Evolutionary conservation across 345 rosid genomes (phyloP).

Genomic region (Lepidium didymum): DNA sequence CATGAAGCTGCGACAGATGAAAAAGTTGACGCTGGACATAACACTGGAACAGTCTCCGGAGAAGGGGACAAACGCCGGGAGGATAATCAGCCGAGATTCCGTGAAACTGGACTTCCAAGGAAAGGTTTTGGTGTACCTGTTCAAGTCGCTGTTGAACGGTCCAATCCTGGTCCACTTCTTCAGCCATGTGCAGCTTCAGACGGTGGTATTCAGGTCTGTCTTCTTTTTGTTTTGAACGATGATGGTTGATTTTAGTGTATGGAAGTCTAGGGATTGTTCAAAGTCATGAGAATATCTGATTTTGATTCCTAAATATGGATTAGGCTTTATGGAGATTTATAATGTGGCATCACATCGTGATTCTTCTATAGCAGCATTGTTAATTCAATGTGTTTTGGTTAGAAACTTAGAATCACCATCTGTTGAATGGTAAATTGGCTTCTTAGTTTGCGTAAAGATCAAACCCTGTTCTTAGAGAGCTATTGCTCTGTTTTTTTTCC

Average conservation of each 20-base stretch:
- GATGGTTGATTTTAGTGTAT: background rate
- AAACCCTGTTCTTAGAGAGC: background rate
- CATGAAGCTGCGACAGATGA: slow-evolving; percentile 34
- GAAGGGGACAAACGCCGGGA: slow-evolving; percentile 11
- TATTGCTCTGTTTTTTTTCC: background rate
- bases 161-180: slow-evolving; percentile 52
- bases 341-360: background rate
- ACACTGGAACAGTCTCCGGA: background rate
- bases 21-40: slow-evolving; percentile 27
- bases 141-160: slow-evolving; percentile 68
- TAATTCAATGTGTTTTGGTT: background rate
- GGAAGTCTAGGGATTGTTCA: background rate
- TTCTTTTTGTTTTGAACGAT: background rate
- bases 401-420: background rate
- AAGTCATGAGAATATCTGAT: background rate
- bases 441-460: background rate
- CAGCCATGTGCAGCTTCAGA: slow-evolving; percentile 59
- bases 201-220: slow-evolving; percentile 86
- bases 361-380: slow-evolving; percentile 6
- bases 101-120: slow-evolving; percentile 66
- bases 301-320: background rate
- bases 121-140: slow-evolving; percentile 82
- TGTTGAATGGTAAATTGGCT: background rate
- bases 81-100: slow-evolving; percentile 32
- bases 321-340: background rate